These are phyloP conservation scores for Hamigera avellanea DNA, from an alignment of 495 filamentous ascomycete species.

Conservation along the genomic window DNA sequence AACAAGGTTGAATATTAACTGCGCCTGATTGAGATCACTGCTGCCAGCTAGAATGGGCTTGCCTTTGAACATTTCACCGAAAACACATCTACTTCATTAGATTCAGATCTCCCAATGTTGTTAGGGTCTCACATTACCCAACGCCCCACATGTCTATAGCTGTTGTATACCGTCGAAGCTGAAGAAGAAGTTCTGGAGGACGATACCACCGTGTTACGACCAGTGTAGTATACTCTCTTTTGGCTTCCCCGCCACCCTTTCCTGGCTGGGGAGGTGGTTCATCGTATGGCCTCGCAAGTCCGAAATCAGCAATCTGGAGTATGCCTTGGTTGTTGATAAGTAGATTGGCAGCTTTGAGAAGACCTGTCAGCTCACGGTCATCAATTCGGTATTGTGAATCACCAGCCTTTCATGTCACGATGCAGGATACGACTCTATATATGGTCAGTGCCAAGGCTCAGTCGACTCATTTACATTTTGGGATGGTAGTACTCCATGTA, in stretches of 20 bases:
- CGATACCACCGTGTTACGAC: slow-evolving; percentile 98
- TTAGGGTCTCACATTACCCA: slow-evolving; percentile 63
- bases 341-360: slow-evolving; percentile 69
- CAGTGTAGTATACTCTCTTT: slow-evolving; percentile 82
- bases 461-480: background rate
- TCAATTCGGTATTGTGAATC: background rate
- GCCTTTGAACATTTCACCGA: slow-evolving; percentile 94
- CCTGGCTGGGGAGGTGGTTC: slow-evolving; percentile 70
- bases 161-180: slow-evolving; percentile 79
- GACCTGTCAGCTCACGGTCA: slow-evolving; percentile 13
- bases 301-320: slow-evolving; percentile 96
- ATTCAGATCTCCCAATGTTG: no score
- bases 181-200: slow-evolving; percentile 83
- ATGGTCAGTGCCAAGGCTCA: slow-evolving; percentile 10
- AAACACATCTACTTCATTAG: slow-evolving; percentile 58
- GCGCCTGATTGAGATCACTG: slow-evolving; percentile 79
- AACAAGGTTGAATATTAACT: slow-evolving; percentile 87
- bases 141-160: slow-evolving; percentile 98
- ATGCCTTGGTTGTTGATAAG: slow-evolving; percentile 92
- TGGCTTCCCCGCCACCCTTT: slow-evolving; percentile 71
- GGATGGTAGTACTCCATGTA: slow-evolving; percentile 54
- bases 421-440: slow-evolving; percentile 69
- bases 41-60: slow-evolving; percentile 87
- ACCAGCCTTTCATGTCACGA: slow-evolving; percentile 81
- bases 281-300: slow-evolving; percentile 86